phyloP scores from a whole-genome alignment of 176 grass and related monocot species.

The Lolium rigidum region DNA sequence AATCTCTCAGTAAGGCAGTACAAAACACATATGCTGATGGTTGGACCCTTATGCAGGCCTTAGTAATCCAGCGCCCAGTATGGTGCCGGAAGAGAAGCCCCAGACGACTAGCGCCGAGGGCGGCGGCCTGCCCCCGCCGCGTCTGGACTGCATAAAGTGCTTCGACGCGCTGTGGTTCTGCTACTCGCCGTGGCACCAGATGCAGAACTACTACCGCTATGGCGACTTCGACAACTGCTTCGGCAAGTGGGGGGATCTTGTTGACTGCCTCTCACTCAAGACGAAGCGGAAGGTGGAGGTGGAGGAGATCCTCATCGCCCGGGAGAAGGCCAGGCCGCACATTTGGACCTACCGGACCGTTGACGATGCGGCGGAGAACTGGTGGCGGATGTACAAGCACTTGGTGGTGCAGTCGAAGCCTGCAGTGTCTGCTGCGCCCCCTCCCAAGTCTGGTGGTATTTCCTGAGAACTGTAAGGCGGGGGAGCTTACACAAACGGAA shows the following conservation, averaged over 20 bases:
- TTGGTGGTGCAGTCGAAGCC: background rate
- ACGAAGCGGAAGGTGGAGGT: conserved; percentile 59
- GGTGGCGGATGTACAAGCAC: conserved; percentile 72
- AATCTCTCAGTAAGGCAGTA: background rate
- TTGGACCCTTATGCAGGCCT: background rate
- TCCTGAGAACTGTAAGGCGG: background rate
- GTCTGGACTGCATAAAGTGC: conserved; percentile 76
- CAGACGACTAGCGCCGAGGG: background rate
- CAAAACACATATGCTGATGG: background rate
- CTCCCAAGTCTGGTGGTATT: background rate
- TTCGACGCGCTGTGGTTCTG: conserved; percentile 91
- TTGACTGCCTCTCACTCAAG: conserved; percentile 77
- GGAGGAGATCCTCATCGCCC: conserved; percentile 64
- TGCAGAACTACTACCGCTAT: conserved; percentile 80
- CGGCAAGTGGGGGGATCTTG: conserved; percentile 70
- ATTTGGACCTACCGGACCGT: conserved; percentile 81
- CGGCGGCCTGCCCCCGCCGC: background rate
- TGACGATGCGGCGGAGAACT: conserved; percentile 69
- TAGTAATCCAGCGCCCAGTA: background rate
- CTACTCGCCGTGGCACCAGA: conserved; percentile 89
- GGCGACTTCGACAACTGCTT: conserved; percentile 87
- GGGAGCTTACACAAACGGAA: background rate
- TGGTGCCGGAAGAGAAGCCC: conserved; percentile 43
- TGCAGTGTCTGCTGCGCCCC: background rate
- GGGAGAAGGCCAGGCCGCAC: conserved; percentile 71